Base-by-base conservation (phyloP, 2,329 filamentous ascomycete genomes). In the Arthrobotrys pseudoclavata region DNA sequence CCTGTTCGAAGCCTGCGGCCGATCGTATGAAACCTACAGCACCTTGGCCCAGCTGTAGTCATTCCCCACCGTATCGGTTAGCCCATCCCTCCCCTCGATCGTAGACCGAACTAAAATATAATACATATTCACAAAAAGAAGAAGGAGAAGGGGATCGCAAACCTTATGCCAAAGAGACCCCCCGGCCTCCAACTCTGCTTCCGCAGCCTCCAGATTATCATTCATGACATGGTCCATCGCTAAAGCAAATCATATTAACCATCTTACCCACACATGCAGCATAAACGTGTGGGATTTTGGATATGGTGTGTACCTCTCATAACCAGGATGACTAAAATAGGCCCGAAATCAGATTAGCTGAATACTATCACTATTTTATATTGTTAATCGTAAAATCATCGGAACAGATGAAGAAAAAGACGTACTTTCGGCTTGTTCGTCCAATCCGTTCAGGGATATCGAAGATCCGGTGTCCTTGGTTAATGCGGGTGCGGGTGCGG, bases 1-100 rank as follows among this genome's bases (percentile, higher is more conserved):
- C 90, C 83, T 96, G 94, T 84, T 98, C 96, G 81, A 97, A 96
- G 1, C 94, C 94, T 0, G 98, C 85, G 1, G 96, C 91, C 18
- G 94, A 94, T 80, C 90, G 88, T 84, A 98, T 90, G 83, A 98
- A 98, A 52, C 89, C 89, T 20, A 94, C 90, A 37, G 97, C 90
- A 64, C 93, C 91, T 80, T 91, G 87, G 31, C 94, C 94, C 37
- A 98, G 87, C 85, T 91, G 86, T 72, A 79, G 22, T 15, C 20
- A 15, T 13, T 18, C 9, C 45, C n/a, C 6, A 2, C 31, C 18
- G 20, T 45, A 45, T 45, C n/a, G 6, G 42, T 45, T 45, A 20
- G n/a, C n/a, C 2, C 13, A 7, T 45, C 10, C 20, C 18, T 20
- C 15, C 15, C 29, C 1, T 40, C 12, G 2, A 40, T 40, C 13